These are phyloP conservation scores for Aspergillus sp. DNA, from an alignment of 2,329 filamentous ascomycete species.

Conservation along the genomic window DNA sequence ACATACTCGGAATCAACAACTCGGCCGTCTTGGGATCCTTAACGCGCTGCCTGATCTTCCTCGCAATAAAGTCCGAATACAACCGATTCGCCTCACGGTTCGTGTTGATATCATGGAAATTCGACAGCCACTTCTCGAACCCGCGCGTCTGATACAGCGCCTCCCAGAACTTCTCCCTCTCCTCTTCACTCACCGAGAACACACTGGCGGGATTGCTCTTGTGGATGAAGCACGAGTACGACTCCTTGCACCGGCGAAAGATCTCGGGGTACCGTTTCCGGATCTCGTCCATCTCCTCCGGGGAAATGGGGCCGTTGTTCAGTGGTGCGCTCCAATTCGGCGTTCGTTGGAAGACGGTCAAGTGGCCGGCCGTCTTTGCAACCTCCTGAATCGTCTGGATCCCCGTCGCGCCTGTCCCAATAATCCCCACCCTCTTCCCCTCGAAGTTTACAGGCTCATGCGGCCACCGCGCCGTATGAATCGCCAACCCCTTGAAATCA, in stretches of 20 bases:
- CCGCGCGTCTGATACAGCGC: constrained; percentile 57
- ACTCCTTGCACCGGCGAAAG: constrained; percentile 57
- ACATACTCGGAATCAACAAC: constrained; percentile 53
- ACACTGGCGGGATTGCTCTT: constrained; percentile 60
- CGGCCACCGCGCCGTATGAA: constrained; percentile 63
- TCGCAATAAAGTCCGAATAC: constrained; percentile 61
- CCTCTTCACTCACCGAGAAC: constrained; percentile 57
- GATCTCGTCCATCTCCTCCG: constrained; percentile 6
- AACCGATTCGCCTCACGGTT: constrained; percentile 56
- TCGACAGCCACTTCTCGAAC: constrained; percentile 59
- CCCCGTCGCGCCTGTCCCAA: constrained; percentile 61
- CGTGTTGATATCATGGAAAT: constrained; percentile 59
- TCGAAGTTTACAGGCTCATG: constrained; percentile 51
- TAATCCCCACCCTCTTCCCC: constrained; percentile 56
- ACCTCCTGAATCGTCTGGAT: constrained; percentile 64
- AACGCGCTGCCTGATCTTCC: constrained; percentile 57
- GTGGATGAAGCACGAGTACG: constrained; percentile 64
- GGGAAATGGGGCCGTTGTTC: constrained; percentile 27
- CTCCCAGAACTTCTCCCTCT: constrained; percentile 58
- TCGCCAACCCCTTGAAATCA: constrained; percentile 55
- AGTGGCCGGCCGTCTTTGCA: constrained; percentile 55
- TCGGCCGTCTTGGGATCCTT: constrained; percentile 55
- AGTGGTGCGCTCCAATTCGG: constrained; percentile 69
- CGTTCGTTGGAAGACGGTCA: constrained; percentile 69
- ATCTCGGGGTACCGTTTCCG: constrained; percentile 51